phyloP scores from a whole-genome alignment of 2,329 filamentous ascomycete genomes.

The Ceratocystiopsis sp. region DNA sequence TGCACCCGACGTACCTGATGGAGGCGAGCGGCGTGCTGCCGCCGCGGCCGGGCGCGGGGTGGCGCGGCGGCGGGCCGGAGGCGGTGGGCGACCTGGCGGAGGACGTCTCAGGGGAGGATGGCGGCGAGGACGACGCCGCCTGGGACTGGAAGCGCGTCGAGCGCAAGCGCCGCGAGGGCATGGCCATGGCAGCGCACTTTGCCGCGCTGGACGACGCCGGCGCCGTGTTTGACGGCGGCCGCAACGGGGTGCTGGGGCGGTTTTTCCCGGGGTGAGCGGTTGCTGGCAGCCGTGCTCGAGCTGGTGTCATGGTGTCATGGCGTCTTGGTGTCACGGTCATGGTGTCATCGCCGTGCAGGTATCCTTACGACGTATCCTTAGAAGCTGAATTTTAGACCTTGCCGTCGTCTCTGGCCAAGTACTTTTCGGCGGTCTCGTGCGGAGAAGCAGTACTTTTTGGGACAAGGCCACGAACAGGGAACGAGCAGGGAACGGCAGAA shows the following conservation, averaged over 20 bases:
- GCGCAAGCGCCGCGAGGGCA: conserved; percentile 34
- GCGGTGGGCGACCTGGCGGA: conserved; percentile 24
- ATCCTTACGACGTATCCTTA: no score
- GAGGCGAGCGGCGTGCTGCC: conserved; percentile 59
- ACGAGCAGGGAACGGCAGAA: no score
- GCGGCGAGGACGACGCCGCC: conserved; percentile 17
- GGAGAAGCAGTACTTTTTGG: no score
- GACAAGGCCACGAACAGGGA: no score
- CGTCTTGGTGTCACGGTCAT: no score
- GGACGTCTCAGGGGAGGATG: conserved; percentile 20
- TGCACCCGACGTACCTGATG: conserved; percentile 65
- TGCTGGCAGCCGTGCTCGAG: no score
- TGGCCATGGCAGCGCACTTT: conserved; percentile 38
- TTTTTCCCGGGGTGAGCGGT: conserved; percentile 21
- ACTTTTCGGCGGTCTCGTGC: no score
- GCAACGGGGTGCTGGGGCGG: conserved; percentile 31
- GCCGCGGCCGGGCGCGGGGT: conserved; percentile 44
- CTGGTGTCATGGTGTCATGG: no score
- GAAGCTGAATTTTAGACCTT: no score
- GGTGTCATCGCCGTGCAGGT: no score
- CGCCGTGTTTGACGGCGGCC: conserved; percentile 34
- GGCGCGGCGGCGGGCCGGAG: conserved; percentile 24
- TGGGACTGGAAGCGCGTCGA: conserved; percentile 46
- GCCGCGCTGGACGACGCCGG: conserved; percentile 37
- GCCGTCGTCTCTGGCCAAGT: no score